phyloP scores from a whole-genome alignment of 345 rosid species.

The Orychophragmus violaceus region DNA sequence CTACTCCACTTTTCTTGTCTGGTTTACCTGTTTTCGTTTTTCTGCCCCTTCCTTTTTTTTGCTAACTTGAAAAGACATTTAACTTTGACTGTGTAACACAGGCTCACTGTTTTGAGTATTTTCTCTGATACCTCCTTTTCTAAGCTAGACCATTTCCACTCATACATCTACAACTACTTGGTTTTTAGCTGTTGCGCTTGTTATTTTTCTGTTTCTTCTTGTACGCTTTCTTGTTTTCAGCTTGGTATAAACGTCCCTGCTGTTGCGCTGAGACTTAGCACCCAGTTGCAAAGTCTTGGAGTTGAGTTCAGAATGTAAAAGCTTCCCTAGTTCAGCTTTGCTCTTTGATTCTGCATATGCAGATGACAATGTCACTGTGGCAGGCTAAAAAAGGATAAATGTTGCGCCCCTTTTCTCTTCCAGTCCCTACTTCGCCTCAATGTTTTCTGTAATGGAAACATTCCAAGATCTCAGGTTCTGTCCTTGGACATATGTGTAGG shows the following conservation, averaged over 20 bases:
- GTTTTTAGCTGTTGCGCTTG: background rate
- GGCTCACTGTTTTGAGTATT: background rate
- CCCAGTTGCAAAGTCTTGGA: conserved; percentile 24
- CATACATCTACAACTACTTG: background rate
- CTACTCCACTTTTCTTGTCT: background rate
- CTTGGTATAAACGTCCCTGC: background rate
- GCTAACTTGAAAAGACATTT: background rate
- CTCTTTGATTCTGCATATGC: conserved; percentile 23
- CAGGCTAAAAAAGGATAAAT: conserved; percentile 25
- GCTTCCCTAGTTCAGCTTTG: conserved; percentile 18
- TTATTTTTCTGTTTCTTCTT: background rate
- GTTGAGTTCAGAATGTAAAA: conserved; percentile 6
- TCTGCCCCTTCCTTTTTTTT: background rate
- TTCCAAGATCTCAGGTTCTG: conserved; percentile 4
- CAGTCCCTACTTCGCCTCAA: background rate
- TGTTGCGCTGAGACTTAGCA: conserved; percentile 19
- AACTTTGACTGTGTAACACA: background rate
- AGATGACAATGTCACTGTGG: conserved; percentile 22
- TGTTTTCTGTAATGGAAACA: background rate
- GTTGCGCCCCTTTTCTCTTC: background rate
- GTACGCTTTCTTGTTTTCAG: background rate
- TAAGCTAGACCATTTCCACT: conserved; percentile 9
- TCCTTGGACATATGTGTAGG: background rate
- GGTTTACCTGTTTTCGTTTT: background rate
- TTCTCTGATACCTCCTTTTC: background rate